Conservation (phyloP, 805 yeast species). For the Sungouiozyma ichnusensis region DNA sequence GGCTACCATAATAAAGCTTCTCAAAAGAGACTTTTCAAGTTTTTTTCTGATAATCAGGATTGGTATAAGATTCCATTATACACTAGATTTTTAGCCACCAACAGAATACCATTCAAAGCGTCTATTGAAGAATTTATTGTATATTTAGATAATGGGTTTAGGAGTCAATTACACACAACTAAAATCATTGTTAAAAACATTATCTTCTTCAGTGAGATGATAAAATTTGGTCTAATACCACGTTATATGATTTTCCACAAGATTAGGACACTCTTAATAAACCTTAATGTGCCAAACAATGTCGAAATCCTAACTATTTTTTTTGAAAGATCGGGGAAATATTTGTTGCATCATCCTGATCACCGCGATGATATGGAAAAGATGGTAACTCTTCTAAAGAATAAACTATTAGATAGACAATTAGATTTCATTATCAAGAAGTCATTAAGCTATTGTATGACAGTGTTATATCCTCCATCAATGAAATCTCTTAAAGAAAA, state of each 20-base stretch:
- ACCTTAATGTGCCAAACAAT: constrained; percentile 43
- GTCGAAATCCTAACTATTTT: constrained; percentile 60
- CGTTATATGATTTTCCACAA: constrained; percentile 64
- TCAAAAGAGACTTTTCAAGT: constrained; percentile 45
- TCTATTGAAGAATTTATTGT: constrained; percentile 43
- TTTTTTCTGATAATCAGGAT: constrained; percentile 41
- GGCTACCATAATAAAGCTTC: constrained; percentile 64
- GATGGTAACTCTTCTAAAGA: constrained; percentile 47
- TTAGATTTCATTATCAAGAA: constrained; percentile 46
- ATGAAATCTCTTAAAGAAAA: constrained; percentile 28
- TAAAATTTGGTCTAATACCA: constrained; percentile 67
- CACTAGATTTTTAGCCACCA: constrained; percentile 60
- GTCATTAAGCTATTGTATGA: constrained; percentile 47
- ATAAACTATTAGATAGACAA: constrained; percentile 37
- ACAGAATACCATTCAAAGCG: constrained; percentile 38
- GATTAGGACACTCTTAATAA: constrained; percentile 47
- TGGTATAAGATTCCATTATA: constrained; percentile 39
- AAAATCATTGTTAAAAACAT: constrained; percentile 46
- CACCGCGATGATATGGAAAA: constrained; percentile 49
- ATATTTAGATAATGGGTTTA: constrained; percentile 47
- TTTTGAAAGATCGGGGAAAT: constrained; percentile 65
- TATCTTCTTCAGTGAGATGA: constrained; percentile 60
- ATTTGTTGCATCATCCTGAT: constrained; percentile 46
- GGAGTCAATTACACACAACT: constrained; percentile 47
- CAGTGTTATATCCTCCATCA: constrained; percentile 46